Percentiles rank a stretch among this genome's conserved stretches.
Conservation (phyloP, 805 yeast species). For the Ogataea parapolymorpha region DNA sequence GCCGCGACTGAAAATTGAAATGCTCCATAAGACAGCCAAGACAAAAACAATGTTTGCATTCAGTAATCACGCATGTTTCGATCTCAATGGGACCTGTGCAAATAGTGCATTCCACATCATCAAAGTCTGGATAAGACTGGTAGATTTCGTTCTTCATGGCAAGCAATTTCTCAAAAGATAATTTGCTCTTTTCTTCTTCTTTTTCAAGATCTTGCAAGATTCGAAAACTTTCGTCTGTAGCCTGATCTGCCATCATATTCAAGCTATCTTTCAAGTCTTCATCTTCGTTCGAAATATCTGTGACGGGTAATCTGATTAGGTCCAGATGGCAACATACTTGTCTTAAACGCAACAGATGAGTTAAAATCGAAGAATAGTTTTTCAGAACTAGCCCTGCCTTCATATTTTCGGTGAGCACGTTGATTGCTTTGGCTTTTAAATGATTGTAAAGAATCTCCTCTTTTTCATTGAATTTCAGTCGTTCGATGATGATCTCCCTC, state of each 20-base stretch:
- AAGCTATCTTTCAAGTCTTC: constrained; percentile 36
- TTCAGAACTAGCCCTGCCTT: constrained; percentile 65
- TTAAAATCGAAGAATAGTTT: constrained; percentile 73
- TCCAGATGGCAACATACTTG: constrained; percentile 87
- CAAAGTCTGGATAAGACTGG: constrained; percentile 32
- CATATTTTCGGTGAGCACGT: constrained; percentile 56
- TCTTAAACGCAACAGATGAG: constrained; percentile 77
- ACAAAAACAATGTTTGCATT: constrained; percentile 83
- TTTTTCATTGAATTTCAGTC: constrained; percentile 58
- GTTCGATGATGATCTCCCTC: constrained; percentile 68
- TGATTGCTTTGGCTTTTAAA: constrained; percentile 64
- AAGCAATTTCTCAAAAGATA: constrained; percentile 25
- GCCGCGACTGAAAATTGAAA: constrained; percentile 57
- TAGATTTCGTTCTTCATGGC: constrained; percentile 31
- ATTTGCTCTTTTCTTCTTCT: constrained; percentile 24
- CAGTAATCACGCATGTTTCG: constrained; percentile 51
- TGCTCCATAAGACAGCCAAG: constrained; percentile 69
- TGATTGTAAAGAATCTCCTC: constrained; percentile 67
- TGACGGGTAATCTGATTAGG: constrained; percentile 41
- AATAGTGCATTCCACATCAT: constrained; percentile 73
- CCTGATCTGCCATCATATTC: constrained; percentile 1
- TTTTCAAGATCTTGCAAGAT: constrained; percentile 25
- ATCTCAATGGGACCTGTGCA: constrained; percentile 65
- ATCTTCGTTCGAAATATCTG: constrained; percentile 42
- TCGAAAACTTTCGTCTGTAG: constrained; percentile 21